Conservation (phyloP, 1,284 basidiomycete species). For the Cryptococcus wingfieldii region DNA sequence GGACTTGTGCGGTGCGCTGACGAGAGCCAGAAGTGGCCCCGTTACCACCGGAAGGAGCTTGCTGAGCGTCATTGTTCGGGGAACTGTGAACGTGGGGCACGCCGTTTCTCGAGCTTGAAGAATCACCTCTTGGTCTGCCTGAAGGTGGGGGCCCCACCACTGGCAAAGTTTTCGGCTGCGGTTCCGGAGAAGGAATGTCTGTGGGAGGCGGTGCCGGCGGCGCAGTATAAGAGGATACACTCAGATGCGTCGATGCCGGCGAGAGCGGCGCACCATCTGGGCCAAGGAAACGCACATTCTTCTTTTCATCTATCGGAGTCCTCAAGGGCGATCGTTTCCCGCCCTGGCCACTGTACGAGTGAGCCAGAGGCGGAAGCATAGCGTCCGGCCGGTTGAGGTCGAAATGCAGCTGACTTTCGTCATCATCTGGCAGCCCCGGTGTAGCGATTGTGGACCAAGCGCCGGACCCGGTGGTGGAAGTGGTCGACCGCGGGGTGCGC, state of each 20-base stretch:
- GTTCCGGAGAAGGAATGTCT: slow-evolving; percentile 21
- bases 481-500: background rate
- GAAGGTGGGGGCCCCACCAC: slow-evolving; percentile 8
- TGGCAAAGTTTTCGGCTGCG: slow-evolving; percentile 9
- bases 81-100: background rate
- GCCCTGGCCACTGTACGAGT: background rate
- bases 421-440: slow-evolving; percentile 38
- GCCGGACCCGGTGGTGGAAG: slow-evolving; percentile 16
- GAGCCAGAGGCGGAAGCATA: slow-evolving; percentile 9
- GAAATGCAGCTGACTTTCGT: slow-evolving; percentile 20
- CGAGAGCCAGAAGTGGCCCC: too few relatives aligned
- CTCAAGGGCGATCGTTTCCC: background rate
- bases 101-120: background rate
- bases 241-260: slow-evolving; percentile 35
- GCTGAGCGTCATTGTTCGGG: background rate
- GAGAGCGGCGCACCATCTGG: slow-evolving; percentile 46
- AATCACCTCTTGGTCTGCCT: slow-evolving; percentile 4
- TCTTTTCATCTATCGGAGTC: slow-evolving; percentile 22
- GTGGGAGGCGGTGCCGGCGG: slow-evolving; percentile 43
- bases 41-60: too few relatives aligned
- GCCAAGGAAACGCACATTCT: slow-evolving; percentile 44
- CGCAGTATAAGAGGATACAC: slow-evolving; percentile 33
- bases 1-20: too few relatives aligned
- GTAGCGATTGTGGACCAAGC: slow-evolving; percentile 47
- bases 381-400: slow-evolving; percentile 10